Evolutionary conservation across 768 basidiomycete species (phyloP).

Genomic region (Boletellus emodensis): DNA sequence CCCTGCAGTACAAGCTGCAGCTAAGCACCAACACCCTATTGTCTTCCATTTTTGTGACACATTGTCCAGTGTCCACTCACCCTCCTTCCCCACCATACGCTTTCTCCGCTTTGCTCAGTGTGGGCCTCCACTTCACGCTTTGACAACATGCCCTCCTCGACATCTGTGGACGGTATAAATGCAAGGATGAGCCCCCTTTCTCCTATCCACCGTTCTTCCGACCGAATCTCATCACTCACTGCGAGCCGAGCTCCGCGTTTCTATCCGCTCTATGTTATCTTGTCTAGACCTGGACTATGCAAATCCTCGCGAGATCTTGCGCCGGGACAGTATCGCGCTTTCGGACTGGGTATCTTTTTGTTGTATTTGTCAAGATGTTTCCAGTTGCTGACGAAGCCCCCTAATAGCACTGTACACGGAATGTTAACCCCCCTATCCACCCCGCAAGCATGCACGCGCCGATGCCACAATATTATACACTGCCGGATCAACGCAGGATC

Average conservation of each 20-base stretch:
- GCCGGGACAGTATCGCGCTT: background rate
- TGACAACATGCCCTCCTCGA: constrained; percentile 1
- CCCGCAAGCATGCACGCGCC: constrained; percentile 6
- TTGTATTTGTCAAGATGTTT: background rate
- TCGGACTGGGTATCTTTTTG: constrained; percentile 3
- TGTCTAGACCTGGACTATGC: background rate
- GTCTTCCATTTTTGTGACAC: constrained; percentile 3
- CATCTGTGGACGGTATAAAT: constrained; percentile 12
- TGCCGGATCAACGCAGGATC: constrained; percentile 15
- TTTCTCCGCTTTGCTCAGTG: constrained; percentile 1
- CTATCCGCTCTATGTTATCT: background rate
- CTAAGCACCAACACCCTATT: constrained; percentile 9
- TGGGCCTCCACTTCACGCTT: constrained; percentile 4
- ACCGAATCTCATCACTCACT: background rate
- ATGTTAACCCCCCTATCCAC: constrained; percentile 17
- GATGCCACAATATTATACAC: constrained; percentile 18
- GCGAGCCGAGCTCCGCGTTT: constrained; percentile 2
- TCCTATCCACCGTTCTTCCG: background rate
- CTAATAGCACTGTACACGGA: constrained; percentile 12
- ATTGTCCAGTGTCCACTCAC: background rate
- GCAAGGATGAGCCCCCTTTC: background rate
- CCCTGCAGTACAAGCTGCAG: background rate
- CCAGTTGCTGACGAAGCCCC: background rate
- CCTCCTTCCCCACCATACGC: background rate
- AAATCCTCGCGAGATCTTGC: background rate